Evolutionary conservation across 1,139 yeast genomes (phyloP), one percentile per base, ranked within the genome.

Genomic region (Yamadazyma dushanensis): DNA sequence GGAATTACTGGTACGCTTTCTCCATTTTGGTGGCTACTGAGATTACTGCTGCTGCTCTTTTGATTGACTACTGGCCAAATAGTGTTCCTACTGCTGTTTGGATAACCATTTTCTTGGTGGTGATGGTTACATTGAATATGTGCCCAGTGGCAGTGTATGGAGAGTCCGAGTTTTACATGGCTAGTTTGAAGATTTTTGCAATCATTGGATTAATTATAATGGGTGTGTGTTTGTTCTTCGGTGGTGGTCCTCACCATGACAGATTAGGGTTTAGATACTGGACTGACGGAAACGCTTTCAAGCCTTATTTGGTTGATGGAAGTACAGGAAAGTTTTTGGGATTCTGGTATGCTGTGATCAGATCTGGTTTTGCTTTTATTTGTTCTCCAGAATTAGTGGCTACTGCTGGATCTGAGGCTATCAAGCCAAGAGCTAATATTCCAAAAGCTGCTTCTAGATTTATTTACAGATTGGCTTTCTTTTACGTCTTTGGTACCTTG

Each of bases 111-210:
- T 61, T 75, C 38, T 57, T 72, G 39, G 70, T 52, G 11, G 31
- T 64, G 3, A 54, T 65, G 35, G 59, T 71, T n/a, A 44, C 47
- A 3, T 50, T 73, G 16, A 74, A 75, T 44, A 53, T 70, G 51
- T 52, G 59, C 32, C 64, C 76, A 6, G 79, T 80, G 18, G 63
- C 60, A 40, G 69, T 66, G 31, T 80, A 76, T 49, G 87, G 87
- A 24, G 87, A 81, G 50, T 63, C 80, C 7, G 87, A 81, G 53
- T 81, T 78, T 51, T 77, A 79, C 76, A 66, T 82, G 43, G 86
- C 89, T 0, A 59, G 79, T 21, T 61, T 82, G 39, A 83, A 68
- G 40, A 55, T 69, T 42, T 50, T 66, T 34, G 58, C 68, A 4
- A 57, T 66, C 32, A 47, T 59, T 3, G 71, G 71, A 3, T 59